A percentile compares a stretch with the other conserved stretches of the same genome.
These are phyloP conservation scores for Mycena sanguinolenta DNA, from an alignment of 768 basidiomycete species.

Conservation along the genomic window DNA sequence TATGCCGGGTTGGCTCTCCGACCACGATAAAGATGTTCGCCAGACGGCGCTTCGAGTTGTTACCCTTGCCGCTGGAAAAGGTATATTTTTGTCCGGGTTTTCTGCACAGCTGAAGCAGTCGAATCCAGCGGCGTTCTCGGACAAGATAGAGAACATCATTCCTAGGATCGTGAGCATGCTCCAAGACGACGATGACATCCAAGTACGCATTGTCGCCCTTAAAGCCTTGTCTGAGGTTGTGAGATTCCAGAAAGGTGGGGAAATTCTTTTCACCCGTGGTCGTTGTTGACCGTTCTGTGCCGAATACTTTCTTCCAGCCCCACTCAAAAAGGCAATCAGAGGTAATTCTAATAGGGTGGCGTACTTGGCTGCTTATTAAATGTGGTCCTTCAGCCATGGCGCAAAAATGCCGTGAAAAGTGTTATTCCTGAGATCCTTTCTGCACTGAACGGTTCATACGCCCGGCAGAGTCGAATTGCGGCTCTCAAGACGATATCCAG, in stretches of 20 bases:
- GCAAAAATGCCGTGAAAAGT: background rate
- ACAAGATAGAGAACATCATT: too few relatives aligned
- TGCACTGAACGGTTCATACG: background rate
- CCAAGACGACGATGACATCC: too few relatives aligned
- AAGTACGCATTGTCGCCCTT: conserved; percentile 2
- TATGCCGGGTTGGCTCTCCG: background rate
- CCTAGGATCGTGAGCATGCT: too few relatives aligned
- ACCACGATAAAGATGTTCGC: background rate
- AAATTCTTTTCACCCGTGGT: too few relatives aligned
- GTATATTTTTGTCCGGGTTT: background rate
- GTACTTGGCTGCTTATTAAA: background rate
- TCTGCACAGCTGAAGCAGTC: background rate
- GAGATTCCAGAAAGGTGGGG: background rate
- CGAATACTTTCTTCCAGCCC: too few relatives aligned
- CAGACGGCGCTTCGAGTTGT: background rate
- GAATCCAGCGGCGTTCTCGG: background rate
- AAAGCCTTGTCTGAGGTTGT: background rate
- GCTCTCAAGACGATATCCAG: background rate
- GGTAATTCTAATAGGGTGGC: background rate
- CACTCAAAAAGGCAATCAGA: too few relatives aligned
- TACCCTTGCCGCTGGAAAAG: background rate
- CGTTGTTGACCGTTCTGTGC: too few relatives aligned
- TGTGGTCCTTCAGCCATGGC: background rate
- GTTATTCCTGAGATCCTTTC: background rate
- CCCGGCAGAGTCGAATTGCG: conserved; percentile 3